These are phyloP conservation scores for Zymoseptoria brevis DNA, from an alignment of 2,329 filamentous ascomycete species.

Conservation along the genomic window DNA sequence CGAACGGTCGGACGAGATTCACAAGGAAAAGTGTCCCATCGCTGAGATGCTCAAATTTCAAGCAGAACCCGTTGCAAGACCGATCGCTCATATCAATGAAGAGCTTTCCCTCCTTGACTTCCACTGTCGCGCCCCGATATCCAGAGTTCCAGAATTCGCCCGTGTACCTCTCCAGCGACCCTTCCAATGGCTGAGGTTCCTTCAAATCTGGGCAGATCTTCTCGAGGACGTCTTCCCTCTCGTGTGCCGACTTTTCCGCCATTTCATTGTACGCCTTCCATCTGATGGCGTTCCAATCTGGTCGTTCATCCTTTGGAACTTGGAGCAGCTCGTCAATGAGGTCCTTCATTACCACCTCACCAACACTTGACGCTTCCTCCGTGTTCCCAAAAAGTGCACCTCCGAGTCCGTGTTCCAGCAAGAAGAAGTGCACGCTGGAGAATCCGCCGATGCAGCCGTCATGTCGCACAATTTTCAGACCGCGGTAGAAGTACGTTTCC, in stretches of 20 bases:
- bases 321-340: constrained; percentile 22
- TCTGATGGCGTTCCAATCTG: constrained; percentile 13
- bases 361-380: constrained; percentile 9
- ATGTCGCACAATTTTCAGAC: constrained; percentile 25
- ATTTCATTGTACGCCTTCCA: constrained; percentile 1
- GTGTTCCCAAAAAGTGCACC: constrained; percentile 26
- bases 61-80: constrained; percentile 22
- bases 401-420: constrained; percentile 25
- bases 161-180: constrained; percentile 17
- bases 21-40: constrained; percentile 24
- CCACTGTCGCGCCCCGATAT: constrained; percentile 23
- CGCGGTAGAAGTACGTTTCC: constrained; percentile 26
- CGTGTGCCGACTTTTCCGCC: neutral
- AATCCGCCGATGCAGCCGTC: constrained; percentile 26
- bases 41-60: constrained; percentile 28
- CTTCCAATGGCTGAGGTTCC: constrained; percentile 9
- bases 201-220: constrained; percentile 7
- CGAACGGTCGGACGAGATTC: constrained; percentile 8
- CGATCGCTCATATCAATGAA: constrained; percentile 31
- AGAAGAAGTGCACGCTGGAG: constrained; percentile 21
- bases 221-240: constrained; percentile 6
- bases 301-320: constrained; percentile 13
- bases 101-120: constrained; percentile 21
- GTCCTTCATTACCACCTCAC: constrained; percentile 15
- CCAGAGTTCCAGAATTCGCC: constrained; percentile 23